Evolutionary conservation across 108 stramenopile genomes (phyloP).

Genomic region (Poteriospumella lacustris): DNA sequence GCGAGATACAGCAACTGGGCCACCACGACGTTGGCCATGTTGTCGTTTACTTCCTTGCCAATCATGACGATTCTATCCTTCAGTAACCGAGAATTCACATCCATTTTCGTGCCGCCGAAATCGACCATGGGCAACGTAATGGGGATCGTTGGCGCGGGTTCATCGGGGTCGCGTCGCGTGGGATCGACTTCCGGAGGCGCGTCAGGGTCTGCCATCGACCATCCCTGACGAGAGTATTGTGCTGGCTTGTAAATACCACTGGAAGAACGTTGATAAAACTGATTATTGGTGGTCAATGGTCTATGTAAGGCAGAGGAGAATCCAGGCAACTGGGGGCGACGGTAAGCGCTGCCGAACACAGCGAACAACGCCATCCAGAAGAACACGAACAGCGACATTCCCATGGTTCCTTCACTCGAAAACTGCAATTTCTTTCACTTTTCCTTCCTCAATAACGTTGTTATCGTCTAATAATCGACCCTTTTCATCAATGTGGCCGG

Average conservation of each 20-base stretch:
- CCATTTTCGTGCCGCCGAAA: conserved; percentile 72
- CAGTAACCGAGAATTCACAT: conserved; percentile 80
- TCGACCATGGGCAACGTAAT: conserved; percentile 59
- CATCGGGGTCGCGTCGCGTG: background rate
- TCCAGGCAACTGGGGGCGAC: no score
- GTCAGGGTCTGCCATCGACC: background rate
- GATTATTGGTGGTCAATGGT: background rate
- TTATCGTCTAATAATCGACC: no score
- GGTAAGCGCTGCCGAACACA: no score
- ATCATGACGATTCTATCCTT: conserved; percentile 87
- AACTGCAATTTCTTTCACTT: no score
- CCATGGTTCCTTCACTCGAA: no score
- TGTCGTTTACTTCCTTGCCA: conserved; percentile 81
- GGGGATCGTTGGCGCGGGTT: background rate
- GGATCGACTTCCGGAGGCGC: background rate
- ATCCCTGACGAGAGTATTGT: background rate
- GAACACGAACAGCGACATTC: no score
- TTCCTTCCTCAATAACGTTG: no score
- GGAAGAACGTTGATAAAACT: background rate
- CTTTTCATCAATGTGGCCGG: no score
- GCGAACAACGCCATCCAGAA: no score
- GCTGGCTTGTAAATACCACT: background rate
- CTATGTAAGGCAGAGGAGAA: no score
- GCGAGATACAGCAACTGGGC: conserved; percentile 86
- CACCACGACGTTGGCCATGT: conserved; percentile 78